A percentile compares a stretch with the other conserved stretches of the same genome.
These are phyloP conservation scores for Fusarium domesticum DNA, from an alignment of 2,329 filamentous ascomycete genomes.

Conservation along the genomic window DNA sequence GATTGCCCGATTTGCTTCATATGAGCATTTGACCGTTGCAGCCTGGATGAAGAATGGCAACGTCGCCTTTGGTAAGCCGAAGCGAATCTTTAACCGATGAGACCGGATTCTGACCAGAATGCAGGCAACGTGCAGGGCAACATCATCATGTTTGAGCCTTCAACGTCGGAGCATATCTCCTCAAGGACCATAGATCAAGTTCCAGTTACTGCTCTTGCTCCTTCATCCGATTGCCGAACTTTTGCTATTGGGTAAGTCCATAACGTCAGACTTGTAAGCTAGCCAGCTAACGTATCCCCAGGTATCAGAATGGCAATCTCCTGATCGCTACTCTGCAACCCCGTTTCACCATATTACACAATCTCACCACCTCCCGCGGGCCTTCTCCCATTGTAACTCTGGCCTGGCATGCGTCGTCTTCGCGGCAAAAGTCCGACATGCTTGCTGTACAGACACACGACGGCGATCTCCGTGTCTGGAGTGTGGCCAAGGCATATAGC, in stretches of 20 bases:
- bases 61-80: slow-evolving; percentile 81
- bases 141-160: slow-evolving; percentile 90
- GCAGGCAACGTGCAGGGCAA: slow-evolving; percentile 88
- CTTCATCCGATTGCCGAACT: slow-evolving; percentile 83
- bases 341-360: slow-evolving; percentile 90
- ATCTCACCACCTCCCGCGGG: slow-evolving; percentile 75
- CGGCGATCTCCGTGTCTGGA: slow-evolving; percentile 94
- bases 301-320: slow-evolving; percentile 93
- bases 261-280: neutral
- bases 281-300: slow-evolving; percentile 37
- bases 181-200: slow-evolving; percentile 87
- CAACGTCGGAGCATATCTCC: slow-evolving; percentile 88
- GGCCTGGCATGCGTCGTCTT: slow-evolving; percentile 94
- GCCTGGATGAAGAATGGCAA: slow-evolving; percentile 97
- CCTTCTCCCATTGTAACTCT: slow-evolving; percentile 86
- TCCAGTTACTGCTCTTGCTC: slow-evolving; percentile 89
- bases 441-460: slow-evolving; percentile 88
- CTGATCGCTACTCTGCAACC: slow-evolving; percentile 86
- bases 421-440: slow-evolving; percentile 97
- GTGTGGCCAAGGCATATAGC: slow-evolving; percentile 77
- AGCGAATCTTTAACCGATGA: neutral
- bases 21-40: slow-evolving; percentile 79
- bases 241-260: slow-evolving; percentile 84
- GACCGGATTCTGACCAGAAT: slow-evolving; percentile 15
- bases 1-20: slow-evolving; percentile 87